These are phyloP conservation scores for Wickerhamiella hasegawae DNA, from an alignment of 805 yeast species.

Conservation along the genomic window DNA sequence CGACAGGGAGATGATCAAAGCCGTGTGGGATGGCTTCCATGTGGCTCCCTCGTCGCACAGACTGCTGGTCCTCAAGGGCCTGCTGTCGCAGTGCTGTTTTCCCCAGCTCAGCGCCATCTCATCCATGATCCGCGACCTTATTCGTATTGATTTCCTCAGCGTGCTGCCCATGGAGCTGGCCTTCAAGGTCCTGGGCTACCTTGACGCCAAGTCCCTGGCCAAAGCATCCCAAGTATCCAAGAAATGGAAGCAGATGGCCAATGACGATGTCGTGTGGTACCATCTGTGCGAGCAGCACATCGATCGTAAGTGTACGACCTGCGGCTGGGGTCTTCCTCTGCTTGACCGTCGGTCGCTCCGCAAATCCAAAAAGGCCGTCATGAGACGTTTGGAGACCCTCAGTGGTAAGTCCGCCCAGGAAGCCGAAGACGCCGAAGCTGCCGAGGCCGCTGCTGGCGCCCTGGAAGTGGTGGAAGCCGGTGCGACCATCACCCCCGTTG, in stretches of 20 bases:
- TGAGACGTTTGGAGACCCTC: constrained; percentile 15
- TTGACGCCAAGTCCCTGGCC: constrained; percentile 88
- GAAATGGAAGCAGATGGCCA: constrained; percentile 79
- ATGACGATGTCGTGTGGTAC: constrained; percentile 95
- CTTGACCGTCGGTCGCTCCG: constrained; percentile 54
- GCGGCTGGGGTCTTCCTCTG: constrained; percentile 97
- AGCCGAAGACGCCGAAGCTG: not conserved
- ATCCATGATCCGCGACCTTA: constrained; percentile 59
- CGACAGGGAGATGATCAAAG: constrained; percentile 67
- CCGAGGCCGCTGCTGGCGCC: not conserved
- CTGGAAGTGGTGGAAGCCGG: not conserved
- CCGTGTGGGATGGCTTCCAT: constrained; percentile 70
- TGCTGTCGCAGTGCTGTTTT: constrained; percentile 81
- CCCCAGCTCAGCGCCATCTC: constrained; percentile 83
- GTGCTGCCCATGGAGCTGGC: constrained; percentile 78
- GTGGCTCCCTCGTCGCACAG: constrained; percentile 60
- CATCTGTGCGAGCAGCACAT: constrained; percentile 97
- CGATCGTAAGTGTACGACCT: constrained; percentile 90
- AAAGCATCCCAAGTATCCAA: constrained; percentile 85
- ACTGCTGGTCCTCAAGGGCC: constrained; percentile 62
- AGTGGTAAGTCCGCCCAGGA: not conserved
- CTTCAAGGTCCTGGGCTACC: constrained; percentile 67
- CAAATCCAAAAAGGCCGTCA: constrained; percentile 19
- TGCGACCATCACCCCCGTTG: not conserved
- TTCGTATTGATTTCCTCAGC: constrained; percentile 76